Base-by-base conservation (phyloP, 2,329 filamentous ascomycete genomes). In the Microcyclospora pomicola region DNA sequence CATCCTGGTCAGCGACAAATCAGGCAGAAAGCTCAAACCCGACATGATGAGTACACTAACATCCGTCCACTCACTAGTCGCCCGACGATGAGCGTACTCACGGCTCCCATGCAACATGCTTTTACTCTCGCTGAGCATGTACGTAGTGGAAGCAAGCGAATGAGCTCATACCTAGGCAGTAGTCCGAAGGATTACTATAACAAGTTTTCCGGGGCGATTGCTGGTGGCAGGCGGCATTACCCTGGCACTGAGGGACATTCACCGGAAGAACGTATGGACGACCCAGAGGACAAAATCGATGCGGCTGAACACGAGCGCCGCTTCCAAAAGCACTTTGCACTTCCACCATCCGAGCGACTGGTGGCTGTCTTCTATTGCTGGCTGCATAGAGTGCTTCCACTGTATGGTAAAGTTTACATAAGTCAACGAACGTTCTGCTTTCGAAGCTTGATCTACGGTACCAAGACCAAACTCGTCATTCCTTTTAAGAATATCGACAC, bases 151-250 rank as follows among this genome's bases (percentile, higher is more conserved):
- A 80, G 85, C 15, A 82, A 82, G 48, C 76, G 77, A 27, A 83
- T 96, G 77, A 45, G 52, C 6, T 56, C 55, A 5, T 55, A 54
- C 42, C 64, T 96, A 33, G 83, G 88, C 6, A 84, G 80, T 0
- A 87, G 95, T 58, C 92, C 88, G 0, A 93, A 94, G 78, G 86
- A 85, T 2, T 96, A 96, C 55, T 80, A 94, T 27, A 87, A 92
- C 54, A 96, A 95, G 59, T 87, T 96, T 0, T 93, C 88, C 0
- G 88, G 86, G 29, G 96, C 96, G 82, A 91, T 91, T 77, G 83
- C 86, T 48, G 91, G 91, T 27, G 84, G 84, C 10, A 79, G 80
- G 50, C 86, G 80, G 51, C 88, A 96, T 59, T 98, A 96, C 52
- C 77, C 80, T 35, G 81, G 85, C 14, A 73, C 72, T 15, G 76